Evolutionary conservation across 139 green algal genomes (phyloP).

Genomic region (Tetratostichococcus sp.): DNA sequence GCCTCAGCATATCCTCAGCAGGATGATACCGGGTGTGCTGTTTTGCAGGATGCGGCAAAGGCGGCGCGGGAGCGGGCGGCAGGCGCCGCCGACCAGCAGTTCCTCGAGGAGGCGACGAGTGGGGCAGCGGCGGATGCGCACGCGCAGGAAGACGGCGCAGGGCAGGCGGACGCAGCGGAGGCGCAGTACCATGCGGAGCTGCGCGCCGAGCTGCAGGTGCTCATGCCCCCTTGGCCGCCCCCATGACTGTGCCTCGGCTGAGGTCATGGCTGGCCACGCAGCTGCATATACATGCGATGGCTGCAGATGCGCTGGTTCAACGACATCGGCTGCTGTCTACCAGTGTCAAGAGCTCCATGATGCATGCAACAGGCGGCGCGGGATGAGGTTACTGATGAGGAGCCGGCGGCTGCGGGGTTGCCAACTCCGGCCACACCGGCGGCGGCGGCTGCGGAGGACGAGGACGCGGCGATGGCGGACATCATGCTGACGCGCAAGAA

Average conservation of each 20-base stretch:
- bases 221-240: too few species aligned
- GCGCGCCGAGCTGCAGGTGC: slow-evolving; percentile 52
- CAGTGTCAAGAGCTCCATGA: background rate
- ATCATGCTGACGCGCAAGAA: slow-evolving; percentile 92
- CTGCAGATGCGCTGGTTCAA: too few species aligned
- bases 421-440: background rate
- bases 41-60: slow-evolving; percentile 70
- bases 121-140: slow-evolving; percentile 22
- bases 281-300: too few species aligned
- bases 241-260: too few species aligned
- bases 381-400: slow-evolving; percentile 4
- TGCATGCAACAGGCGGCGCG: background rate
- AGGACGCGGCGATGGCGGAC: slow-evolving; percentile 66
- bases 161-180: slow-evolving; percentile 35
- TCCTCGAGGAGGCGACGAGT: slow-evolving; percentile 28
- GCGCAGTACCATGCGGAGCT: slow-evolving; percentile 57
- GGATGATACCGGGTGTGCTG: too few species aligned
- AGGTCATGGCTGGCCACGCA: too few species aligned
- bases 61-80: slow-evolving; percentile 45
- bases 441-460: slow-evolving; percentile 20
- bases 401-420: slow-evolving; percentile 15
- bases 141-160: slow-evolving; percentile 8
- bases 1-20: background rate
- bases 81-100: slow-evolving; percentile 29
- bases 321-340: too few species aligned